Evolutionary conservation across 2,329 filamentous ascomycete genomes (phyloP).

Genomic region (Westerdykella sp.): DNA sequence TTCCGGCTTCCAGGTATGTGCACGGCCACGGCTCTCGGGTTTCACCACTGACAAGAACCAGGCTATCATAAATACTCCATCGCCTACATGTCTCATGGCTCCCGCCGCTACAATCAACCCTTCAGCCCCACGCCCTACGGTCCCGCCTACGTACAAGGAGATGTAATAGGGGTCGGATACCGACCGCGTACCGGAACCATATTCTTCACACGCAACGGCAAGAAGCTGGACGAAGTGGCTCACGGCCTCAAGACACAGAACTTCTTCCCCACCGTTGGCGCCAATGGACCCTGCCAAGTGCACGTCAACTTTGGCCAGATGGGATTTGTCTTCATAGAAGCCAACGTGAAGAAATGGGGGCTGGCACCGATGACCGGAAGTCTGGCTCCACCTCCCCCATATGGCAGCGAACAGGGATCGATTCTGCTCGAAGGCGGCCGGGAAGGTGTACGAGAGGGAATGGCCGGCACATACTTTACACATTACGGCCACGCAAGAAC

Average conservation of each 20-base stretch:
- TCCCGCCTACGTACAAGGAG: constrained; percentile 80
- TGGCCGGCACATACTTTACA: constrained; percentile 44
- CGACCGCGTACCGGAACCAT: constrained; percentile 88
- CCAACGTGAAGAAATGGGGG: constrained; percentile 99
- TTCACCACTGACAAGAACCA: constrained; percentile 34
- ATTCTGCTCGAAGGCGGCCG: constrained; percentile 82
- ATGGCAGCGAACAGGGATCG: constrained; percentile 93
- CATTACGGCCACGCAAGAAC: constrained; percentile 60
- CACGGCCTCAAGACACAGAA: constrained; percentile 93
- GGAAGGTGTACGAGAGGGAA: constrained; percentile 49
- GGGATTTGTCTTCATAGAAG: constrained; percentile 98
- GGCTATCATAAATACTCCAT: constrained; percentile 90
- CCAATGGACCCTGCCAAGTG: constrained; percentile 84
- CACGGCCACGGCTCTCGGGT: neutral
- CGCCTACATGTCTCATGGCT: constrained; percentile 82
- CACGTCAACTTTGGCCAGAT: constrained; percentile 98
- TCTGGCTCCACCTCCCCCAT: constrained; percentile 88
- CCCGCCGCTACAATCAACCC: constrained; percentile 86
- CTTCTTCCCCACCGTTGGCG: constrained; percentile 95
- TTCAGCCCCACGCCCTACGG: constrained; percentile 76
- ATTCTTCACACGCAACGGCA: constrained; percentile 97
- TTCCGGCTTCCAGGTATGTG: constrained; percentile 83
- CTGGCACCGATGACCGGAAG: constrained; percentile 93
- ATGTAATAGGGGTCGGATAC: constrained; percentile 94
- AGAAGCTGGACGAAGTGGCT: constrained; percentile 89